Evolutionary conservation across 306 rosid genomes (phyloP).

Genomic region (Prunus davidiana): DNA sequence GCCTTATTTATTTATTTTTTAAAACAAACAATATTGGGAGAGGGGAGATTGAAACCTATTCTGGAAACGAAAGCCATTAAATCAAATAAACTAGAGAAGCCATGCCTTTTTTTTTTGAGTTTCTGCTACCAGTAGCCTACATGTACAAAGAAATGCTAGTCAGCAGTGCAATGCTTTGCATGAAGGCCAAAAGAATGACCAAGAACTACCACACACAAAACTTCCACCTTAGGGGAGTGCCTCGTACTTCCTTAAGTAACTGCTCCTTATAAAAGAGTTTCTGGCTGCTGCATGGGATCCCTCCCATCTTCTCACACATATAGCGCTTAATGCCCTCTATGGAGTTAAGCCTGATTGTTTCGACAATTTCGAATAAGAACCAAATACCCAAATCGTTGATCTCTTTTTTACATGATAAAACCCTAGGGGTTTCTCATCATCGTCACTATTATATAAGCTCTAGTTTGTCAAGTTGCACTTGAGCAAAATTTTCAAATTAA

Average conservation of each 20-base stretch:
- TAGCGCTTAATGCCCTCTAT: neutral
- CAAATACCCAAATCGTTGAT: neutral
- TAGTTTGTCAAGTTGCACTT: neutral
- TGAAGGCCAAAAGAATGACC: conserved; percentile 9
- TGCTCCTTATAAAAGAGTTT: neutral
- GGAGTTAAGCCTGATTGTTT: neutral
- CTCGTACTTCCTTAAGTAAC: neutral
- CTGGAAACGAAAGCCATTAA: neutral
- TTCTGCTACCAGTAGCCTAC: neutral
- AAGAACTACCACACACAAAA: neutral
- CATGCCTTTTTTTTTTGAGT: neutral
- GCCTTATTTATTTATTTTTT: no score
- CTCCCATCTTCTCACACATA: neutral
- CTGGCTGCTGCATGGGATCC: conserved; percentile 1
- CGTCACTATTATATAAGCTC: neutral
- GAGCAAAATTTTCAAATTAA: neutral
- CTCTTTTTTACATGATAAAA: neutral
- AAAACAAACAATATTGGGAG: neutral
- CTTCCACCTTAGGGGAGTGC: neutral
- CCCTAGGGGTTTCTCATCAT: neutral
- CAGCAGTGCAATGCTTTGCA: neutral
- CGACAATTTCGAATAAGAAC: neutral
- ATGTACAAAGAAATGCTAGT: neutral
- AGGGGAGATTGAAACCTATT: neutral
- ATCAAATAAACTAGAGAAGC: neutral